Evolutionary conservation across 176 grass and related monocot species (phyloP).

Genomic region (Metroxylon sagu): DNA sequence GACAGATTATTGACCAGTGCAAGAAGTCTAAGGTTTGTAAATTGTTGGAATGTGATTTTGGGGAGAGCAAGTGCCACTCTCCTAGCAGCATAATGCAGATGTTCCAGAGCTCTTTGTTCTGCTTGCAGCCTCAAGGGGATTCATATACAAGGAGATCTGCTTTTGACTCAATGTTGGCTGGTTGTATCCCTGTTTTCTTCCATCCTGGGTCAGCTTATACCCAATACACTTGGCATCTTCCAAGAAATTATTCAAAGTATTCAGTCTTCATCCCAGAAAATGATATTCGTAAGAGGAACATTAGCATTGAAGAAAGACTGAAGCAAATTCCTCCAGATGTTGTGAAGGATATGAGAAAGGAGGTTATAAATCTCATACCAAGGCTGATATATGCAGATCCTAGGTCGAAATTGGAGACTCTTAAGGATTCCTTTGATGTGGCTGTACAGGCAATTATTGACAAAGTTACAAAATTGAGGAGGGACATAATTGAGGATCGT

Average conservation of each 20-base stretch:
- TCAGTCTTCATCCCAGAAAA: conserved; percentile 92
- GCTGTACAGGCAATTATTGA: conserved; percentile 66
- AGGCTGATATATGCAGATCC: conserved; percentile 87
- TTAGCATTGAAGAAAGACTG: conserved; percentile 62
- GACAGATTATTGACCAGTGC: conserved; percentile 82
- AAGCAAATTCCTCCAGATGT: conserved; percentile 47
- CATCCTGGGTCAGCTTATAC: conserved; percentile 90
- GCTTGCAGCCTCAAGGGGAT: conserved; percentile 93
- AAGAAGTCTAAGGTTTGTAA: conserved; percentile 57
- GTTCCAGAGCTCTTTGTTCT: conserved; percentile 93
- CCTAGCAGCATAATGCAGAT: conserved; percentile 89
- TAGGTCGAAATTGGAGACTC: conserved; percentile 73
- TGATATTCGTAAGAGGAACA: conserved; percentile 40
- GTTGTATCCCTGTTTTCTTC: conserved; percentile 95
- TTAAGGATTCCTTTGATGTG: conserved; percentile 89
- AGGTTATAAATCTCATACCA: conserved; percentile 86
- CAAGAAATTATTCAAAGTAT: conserved; percentile 81
- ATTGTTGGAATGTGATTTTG: conserved; percentile 87
- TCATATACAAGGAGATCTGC: conserved; percentile 90
- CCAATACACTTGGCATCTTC: conserved; percentile 95
- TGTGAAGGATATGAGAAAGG: conserved; percentile 66
- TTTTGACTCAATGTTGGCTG: conserved; percentile 91
- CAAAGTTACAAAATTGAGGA: conserved; percentile 75
- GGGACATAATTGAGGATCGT: conserved; percentile 45
- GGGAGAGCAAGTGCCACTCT: conserved; percentile 93